Evolutionary conservation across 2,329 filamentous ascomycete genomes (phyloP).

Genomic region (Dryadomyces sulphureus): DNA sequence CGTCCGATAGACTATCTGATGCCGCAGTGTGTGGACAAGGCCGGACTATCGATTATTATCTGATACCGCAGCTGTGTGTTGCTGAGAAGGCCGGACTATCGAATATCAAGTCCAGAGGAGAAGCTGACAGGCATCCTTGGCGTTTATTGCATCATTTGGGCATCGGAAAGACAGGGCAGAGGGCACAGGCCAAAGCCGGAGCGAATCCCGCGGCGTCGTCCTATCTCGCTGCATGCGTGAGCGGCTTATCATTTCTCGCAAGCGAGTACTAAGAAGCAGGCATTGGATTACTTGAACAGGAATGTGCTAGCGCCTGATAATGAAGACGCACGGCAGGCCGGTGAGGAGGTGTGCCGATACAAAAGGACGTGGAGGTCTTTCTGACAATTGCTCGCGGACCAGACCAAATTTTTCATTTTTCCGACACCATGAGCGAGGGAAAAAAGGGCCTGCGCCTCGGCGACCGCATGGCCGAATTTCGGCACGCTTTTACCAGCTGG

Average conservation of each 20-base stretch:
- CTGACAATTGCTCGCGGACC: not conserved
- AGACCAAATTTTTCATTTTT: not conserved
- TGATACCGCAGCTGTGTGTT: too few relatives aligned
- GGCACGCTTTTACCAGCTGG: conserved; percentile 5
- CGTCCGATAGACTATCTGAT: too few relatives aligned
- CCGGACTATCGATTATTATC: too few relatives aligned
- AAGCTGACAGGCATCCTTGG: too few relatives aligned
- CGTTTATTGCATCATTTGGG: too few relatives aligned
- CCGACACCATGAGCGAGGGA: not conserved
- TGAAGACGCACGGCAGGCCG: not conserved
- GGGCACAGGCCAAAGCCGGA: too few relatives aligned
- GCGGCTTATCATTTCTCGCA: not conserved
- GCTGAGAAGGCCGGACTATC: too few relatives aligned
- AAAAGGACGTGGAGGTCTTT: too few relatives aligned
- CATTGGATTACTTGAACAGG: not conserved
- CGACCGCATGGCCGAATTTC: conserved; percentile 22
- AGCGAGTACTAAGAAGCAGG: not conserved
- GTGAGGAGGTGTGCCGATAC: too few relatives aligned
- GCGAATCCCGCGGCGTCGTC: not conserved
- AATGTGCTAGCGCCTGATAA: not conserved
- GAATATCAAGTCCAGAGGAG: too few relatives aligned
- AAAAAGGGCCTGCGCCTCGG: not conserved
- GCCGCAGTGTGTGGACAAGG: too few relatives aligned
- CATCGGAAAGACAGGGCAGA: too few relatives aligned
- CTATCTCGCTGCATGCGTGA: not conserved